Base-by-base conservation (phyloP, 371 early-diverging fungal species). In the Mortierella sp. region DNA sequence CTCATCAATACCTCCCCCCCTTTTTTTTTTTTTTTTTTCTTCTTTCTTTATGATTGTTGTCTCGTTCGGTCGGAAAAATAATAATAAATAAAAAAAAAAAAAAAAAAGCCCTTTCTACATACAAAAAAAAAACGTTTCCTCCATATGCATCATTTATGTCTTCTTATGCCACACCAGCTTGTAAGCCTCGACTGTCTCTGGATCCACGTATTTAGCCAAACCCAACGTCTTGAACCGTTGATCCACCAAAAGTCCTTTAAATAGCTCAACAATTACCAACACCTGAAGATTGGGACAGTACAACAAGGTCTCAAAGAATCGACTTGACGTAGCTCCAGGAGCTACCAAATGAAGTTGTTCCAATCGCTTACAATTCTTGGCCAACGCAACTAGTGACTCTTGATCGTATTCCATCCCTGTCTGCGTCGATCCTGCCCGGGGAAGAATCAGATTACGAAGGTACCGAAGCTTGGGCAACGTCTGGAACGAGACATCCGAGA, bases 111-210 rank as follows among this genome's bases (percentile, higher is more conserved):
- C 37, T 37, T 37, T n/a, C n/a, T n/a, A n/a, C n/a, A n/a, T n/a
- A n/a, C n/a, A n/a, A n/a, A n/a, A n/a, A n/a, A n/a, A n/a, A n/a
- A n/a, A n/a, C n/a, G n/a, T n/a, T n/a, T n/a, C n/a, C n/a, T n/a
- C n/a, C n/a, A n/a, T n/a, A n/a, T n/a, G n/a, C n/a, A n/a, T n/a
- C n/a, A n/a, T n/a, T 60, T 66, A 77, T 21, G 77, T 77, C 48
- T 77, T 77, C 69, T 77, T 77, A 62, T 77, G 77, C 77, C 77
- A 77, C 19, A 77, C 77, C 16, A 77, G 60, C 57, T 77, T 77
- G 68, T 72, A 77, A 48, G 69, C 62, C 28, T 77, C 72, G 37
- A 61, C 43, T 12, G 77, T 55, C 21, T 77, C 77, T 28, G 72
- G 77, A 28, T 77, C 77, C 16, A 77, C 77, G 23, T 77, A 77